These are phyloP conservation scores for Yamadazyma atlantica DNA, from an alignment of 1,139 yeast species.

Conservation along the genomic window DNA sequence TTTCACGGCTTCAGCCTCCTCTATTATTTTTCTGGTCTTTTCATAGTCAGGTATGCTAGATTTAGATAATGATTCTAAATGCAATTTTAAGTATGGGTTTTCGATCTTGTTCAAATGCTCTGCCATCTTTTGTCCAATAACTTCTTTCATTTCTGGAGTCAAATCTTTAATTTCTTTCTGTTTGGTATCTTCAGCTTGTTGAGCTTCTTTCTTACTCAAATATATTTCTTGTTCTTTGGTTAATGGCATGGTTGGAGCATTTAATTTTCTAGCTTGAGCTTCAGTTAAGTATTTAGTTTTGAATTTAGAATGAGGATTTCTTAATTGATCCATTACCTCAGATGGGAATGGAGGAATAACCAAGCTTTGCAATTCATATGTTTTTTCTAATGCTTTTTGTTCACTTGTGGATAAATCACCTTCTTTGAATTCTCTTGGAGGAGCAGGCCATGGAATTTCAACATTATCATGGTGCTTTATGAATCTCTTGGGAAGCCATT, in stretches of 20 bases:
- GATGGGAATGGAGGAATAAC: constrained; percentile 69
- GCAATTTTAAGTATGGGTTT: constrained; percentile 37
- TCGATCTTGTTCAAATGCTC: constrained; percentile 46
- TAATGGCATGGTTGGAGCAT: constrained; percentile 78
- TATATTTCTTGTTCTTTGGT: constrained; percentile 63
- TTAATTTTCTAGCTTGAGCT: constrained; percentile 60
- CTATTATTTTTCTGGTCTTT: constrained; percentile 19
- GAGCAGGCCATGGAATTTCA: constrained; percentile 90
- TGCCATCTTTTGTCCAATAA: constrained; percentile 70
- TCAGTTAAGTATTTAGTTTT: constrained; percentile 58
- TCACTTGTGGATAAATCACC: constrained; percentile 60
- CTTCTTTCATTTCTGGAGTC: constrained; percentile 65
- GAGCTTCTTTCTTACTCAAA: constrained; percentile 51
- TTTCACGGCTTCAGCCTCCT: constrained; percentile 5
- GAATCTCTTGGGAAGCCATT: constrained; percentile 74
- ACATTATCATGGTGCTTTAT: constrained; percentile 67
- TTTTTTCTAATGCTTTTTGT: constrained; percentile 64
- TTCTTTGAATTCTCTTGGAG: constrained; percentile 57
- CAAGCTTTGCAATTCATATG: constrained; percentile 70
- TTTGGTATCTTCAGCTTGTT: constrained; percentile 2
- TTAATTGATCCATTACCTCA: constrained; percentile 64
- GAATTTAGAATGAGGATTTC: constrained; percentile 67
- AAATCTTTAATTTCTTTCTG: constrained; percentile 46
- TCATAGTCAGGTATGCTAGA: constrained; percentile 31
- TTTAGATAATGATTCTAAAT: constrained; percentile 41